Base-by-base conservation (phyloP, 2,329 filamentous ascomycete species). In the Lecanosticta acicola region DNA sequence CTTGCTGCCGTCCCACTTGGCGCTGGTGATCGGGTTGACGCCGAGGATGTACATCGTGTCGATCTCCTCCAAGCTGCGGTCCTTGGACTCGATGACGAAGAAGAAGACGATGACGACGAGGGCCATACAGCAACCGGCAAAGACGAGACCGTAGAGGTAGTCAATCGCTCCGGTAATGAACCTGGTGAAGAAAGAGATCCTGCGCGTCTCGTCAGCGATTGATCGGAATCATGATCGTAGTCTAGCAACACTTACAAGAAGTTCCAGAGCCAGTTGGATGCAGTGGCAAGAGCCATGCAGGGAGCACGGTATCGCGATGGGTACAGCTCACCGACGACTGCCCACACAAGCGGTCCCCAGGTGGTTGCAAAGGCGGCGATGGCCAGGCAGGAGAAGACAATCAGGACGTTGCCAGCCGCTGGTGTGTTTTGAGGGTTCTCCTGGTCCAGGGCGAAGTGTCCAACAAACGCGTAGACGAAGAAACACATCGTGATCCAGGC, bases 401-500 rank as follows among this genome's bases (percentile, higher is more conserved):
- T 65, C 33, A 66, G 55, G 29, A 62, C 55, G 44, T 58, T 63
- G 26, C 61, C 61, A 13, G 62, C 55, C 9, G 52, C 50, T 3
- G 56, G 55, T 11, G 56, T 57, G 33, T 57, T 59, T 10, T 47
- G 18, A 8, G 52, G 52, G 10, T 38, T 35, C 3, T 29, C 41
- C 3, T 55, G 45, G 44, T 57, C 49, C 16, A 62, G 53, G n/a
- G 51, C 43, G 37, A 58, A 63, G 39, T 59, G 49, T 33, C 61
- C 59, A 14, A 66, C 60, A 16, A 60, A 60, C 4, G 63, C 55
- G 49, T 82, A 76, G 49, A 86, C 72, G 58, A 85, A 67, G 67
- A 89, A 89, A 65, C 87, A 65, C 53, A 64, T 59, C 50, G 64
- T 60, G 48, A 62, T 61, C 61, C 64, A 66, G 3, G 53, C 54